Conservation (phyloP, 805 yeast species). For the Sporopachydermia lactativora region DNA sequence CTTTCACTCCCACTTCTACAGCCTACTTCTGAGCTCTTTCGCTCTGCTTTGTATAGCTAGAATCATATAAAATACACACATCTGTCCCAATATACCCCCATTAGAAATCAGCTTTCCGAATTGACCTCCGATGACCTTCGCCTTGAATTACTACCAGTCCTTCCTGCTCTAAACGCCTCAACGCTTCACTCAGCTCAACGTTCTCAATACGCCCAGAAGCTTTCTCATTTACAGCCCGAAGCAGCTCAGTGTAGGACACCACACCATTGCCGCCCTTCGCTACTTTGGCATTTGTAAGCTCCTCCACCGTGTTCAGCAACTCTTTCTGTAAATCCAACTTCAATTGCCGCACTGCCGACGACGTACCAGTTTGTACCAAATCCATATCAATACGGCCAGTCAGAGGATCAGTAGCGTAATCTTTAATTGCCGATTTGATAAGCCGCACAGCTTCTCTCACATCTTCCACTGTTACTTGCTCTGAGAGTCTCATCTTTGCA, state of each 20-base stretch:
- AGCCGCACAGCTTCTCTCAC: slow-evolving; percentile 89
- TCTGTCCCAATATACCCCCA: background rate
- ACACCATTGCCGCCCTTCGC: slow-evolving; percentile 23
- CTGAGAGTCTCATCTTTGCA: slow-evolving; percentile 84
- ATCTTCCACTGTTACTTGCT: slow-evolving; percentile 59
- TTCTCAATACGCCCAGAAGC: slow-evolving; percentile 53
- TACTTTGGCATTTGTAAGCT: slow-evolving; percentile 2
- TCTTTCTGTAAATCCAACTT: slow-evolving; percentile 60
- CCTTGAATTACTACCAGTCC: slow-evolving; percentile 57
- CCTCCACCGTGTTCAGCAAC: slow-evolving; percentile 37
- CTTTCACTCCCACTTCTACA: too few relatives aligned
- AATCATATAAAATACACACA: slow-evolving; percentile 1
- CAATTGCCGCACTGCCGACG: slow-evolving; percentile 68
- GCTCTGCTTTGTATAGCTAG: too few relatives aligned
- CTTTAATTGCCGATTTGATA: slow-evolving; percentile 88
- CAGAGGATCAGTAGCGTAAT: slow-evolving; percentile 94
- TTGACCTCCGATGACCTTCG: slow-evolving; percentile 53
- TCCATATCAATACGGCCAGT: slow-evolving; percentile 98
- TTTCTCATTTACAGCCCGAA: slow-evolving; percentile 51
- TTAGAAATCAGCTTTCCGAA: slow-evolving; percentile 20
- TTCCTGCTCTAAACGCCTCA: slow-evolving; percentile 57
- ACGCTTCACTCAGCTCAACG: slow-evolving; percentile 50
- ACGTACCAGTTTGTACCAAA: slow-evolving; percentile 89
- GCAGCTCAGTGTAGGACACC: slow-evolving; percentile 44
- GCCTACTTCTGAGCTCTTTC: too few relatives aligned